Base-by-base conservation (phyloP, 805 yeast genomes). In the Zygosaccharomyces lentus region DNA sequence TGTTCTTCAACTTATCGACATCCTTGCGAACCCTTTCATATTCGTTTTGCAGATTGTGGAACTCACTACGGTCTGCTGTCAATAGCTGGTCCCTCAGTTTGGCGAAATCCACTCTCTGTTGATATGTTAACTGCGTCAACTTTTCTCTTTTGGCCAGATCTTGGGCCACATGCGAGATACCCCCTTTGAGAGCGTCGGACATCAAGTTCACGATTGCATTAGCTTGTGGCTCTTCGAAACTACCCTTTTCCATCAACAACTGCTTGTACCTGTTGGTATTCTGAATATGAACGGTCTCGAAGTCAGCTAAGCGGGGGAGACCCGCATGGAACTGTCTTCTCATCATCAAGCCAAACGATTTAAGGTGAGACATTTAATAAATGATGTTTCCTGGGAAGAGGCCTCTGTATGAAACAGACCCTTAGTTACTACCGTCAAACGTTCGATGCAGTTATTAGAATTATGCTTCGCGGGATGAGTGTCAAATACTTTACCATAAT, bases 31-130 rank as follows among this genome's bases (percentile, higher is more conserved):
- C 73, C 43, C 88, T 75, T 57, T 91, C 98, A 60, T 87, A 91
- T 62, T 93, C 97, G 58, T 84, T 86, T 57, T 84, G 82, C 49
- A 91, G 75, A 42, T 80, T 79, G 48, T 85, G 82, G 59, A 87
- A 85, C 58, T 93, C 98, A 23, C 88, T 77, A 61, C 82, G 81
- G 68, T 93, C 98, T 66, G 87, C 78, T 41, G 88, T 81, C 57
- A 88, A 90, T 34, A 93, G 74, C 64, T 91, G 98, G 26, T 96
- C 95, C 60, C 90, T 84, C 49, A 93, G 75, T 61, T 91, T 91
- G 31, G 96, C 93, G 73, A 93, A 91, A 62, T 93, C 98, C 26
- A 93, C 97, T 57, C 91, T 87, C 59, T 93, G 98, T 63, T 91
- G 96, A 65, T 93, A 93, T 3, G 96, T 84, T 60, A 89, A 77